Evolutionary conservation across 306 rosid genomes (phyloP).

Genomic region (Calophaca sinica): DNA sequence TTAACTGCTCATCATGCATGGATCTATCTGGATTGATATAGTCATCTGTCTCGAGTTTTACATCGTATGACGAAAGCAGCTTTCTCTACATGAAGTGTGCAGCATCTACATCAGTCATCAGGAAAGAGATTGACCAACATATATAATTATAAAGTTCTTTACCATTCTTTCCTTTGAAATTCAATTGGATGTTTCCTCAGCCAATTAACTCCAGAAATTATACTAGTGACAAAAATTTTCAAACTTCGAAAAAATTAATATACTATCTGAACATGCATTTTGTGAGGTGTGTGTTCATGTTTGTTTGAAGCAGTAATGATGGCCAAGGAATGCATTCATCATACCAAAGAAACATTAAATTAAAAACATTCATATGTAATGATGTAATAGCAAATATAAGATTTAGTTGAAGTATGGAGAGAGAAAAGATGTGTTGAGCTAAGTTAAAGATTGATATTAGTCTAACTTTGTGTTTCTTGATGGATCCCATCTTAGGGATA

Average conservation of each 20-base stretch:
- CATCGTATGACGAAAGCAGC: conserved; percentile 74
- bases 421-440: too few relatives aligned
- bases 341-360: not conserved
- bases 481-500: not conserved
- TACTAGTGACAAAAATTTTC: conserved; percentile 1
- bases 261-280: not conserved
- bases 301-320: too few relatives aligned
- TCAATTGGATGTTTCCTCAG: conserved; percentile 10
- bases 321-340: not conserved
- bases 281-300: not conserved
- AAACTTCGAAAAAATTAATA: not conserved
- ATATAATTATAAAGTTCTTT: too few relatives aligned
- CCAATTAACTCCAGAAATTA: conserved; percentile 3
- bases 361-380: not conserved
- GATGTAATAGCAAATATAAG: not conserved
- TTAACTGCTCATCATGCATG: conserved; percentile 44
- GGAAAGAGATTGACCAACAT: not conserved
- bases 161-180: conserved; percentile 15
- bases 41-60: conserved; percentile 49
- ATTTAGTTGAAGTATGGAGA: too few relatives aligned
- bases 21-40: conserved; percentile 39
- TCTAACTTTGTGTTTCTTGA: not conserved
- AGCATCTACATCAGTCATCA: not conserved
- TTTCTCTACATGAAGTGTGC: conserved; percentile 62
- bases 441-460: not conserved